phyloP scores from a whole-genome alignment of 1,284 basidiomycete species.

The Laetiporus sulphureus region DNA sequence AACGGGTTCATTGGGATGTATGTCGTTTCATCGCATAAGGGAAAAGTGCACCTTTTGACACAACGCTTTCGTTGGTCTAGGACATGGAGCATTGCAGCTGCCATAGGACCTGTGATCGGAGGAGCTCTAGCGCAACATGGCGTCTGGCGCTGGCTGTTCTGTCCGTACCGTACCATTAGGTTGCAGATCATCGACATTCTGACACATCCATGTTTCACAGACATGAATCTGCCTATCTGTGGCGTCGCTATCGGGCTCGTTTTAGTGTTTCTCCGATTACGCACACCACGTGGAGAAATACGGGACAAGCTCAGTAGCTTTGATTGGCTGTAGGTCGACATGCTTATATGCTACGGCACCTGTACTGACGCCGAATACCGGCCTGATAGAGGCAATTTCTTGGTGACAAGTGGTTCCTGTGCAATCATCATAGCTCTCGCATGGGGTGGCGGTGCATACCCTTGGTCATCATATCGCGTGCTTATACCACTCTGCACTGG shows the following conservation, averaged over 20 bases:
- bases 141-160: constrained; percentile 20
- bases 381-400: too few species aligned
- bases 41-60: too few species aligned
- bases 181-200: background rate
- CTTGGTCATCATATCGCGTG: too few species aligned
- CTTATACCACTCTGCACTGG: too few species aligned
- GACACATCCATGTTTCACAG: background rate
- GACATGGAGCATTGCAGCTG: constrained; percentile 7
- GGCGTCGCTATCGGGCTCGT: constrained; percentile 10
- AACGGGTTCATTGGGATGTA: constrained; percentile 17
- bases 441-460: too few species aligned
- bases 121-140: constrained; percentile 11
- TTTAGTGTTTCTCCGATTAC: constrained; percentile 9
- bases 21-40: background rate
- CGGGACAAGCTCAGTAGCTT: constrained; percentile 23
- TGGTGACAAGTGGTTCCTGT: too few species aligned
- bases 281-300: constrained; percentile 20
- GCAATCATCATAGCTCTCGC: too few species aligned
- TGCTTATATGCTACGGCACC: too few species aligned
- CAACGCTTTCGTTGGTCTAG: background rate
- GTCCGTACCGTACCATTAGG: constrained; percentile 6
- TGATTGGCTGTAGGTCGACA: constrained; percentile 28
- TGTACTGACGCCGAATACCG: too few species aligned
- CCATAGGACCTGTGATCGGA: constrained; percentile 11
- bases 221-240: constrained; percentile 6